Evolutionary conservation across 768 basidiomycete species (phyloP).

Genomic region (Pleurotus salmoneostramineus): DNA sequence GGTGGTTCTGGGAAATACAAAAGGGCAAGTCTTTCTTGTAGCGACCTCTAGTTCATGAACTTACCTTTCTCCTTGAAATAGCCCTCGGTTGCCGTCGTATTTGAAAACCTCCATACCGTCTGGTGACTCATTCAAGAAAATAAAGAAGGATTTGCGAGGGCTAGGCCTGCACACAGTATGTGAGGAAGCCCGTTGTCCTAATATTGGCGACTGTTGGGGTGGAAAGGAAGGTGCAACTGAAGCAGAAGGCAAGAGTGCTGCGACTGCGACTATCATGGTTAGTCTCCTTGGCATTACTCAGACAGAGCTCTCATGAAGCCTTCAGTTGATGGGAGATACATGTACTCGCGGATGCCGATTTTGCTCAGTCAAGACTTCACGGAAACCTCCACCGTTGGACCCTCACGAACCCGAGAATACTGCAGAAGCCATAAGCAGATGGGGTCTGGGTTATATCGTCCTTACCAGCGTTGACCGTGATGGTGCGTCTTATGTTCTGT

Average conservation of each 20-base stretch:
- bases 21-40: constrained; percentile 42
- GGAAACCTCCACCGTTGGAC: constrained; percentile 84
- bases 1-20: constrained; percentile 69
- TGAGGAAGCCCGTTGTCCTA: constrained; percentile 97
- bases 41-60: neutral
- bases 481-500: constrained; percentile 45
- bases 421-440: constrained; percentile 95
- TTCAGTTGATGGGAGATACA: constrained; percentile 96
- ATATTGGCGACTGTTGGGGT: constrained; percentile 99
- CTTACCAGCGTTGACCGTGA: constrained; percentile 96
- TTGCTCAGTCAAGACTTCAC: constrained; percentile 94
- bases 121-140: constrained; percentile 82
- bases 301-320: constrained; percentile 7
- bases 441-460: constrained; percentile 98
- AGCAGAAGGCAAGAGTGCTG: constrained; percentile 71
- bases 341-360: constrained; percentile 98
- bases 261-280: constrained; percentile 99
- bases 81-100: constrained; percentile 82
- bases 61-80: constrained; percentile 21
- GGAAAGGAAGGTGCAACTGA: constrained; percentile 66
- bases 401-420: constrained; percentile 98
- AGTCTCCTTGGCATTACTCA: constrained; percentile 13
- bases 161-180: constrained; percentile 94
- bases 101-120: constrained; percentile 92
- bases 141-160: constrained; percentile 93